Evolutionary conservation across 2,329 filamentous ascomycete genomes (phyloP), one percentile per base, ranked within the genome.

Genomic region (Colletotrichum spaethianum): DNA sequence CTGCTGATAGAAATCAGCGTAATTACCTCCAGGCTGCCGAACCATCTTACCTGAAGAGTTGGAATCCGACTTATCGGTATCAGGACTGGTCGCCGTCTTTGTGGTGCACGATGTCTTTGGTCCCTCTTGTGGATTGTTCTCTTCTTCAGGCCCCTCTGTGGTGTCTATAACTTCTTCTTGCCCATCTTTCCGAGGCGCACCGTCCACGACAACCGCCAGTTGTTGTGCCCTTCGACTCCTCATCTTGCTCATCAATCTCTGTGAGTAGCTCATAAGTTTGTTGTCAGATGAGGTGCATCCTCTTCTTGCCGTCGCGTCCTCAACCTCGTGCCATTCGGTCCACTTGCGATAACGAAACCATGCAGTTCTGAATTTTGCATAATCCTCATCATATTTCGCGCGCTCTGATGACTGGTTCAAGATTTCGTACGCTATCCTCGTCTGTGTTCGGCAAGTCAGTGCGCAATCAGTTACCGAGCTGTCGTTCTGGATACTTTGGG

Each of bases 41-140:
- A 9, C 33, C 33, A 12, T 26, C n/a, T 40, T 4, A 7, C 6
- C 12, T 7, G 1, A 26, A 26, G 53, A 16, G 33, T 11, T 7
- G 1, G 12, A 12, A 26, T 11, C 5, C 20, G 33, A 12, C 20
- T 56, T 12, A 11, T 5, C 8, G n/a, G 12, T 28, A 2, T 38
- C 20, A 2, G 4, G 3, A 4, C 14, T 0, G 14, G 11, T 20
- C 5, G 1, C 2, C 7, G 31, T 1, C n/a, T 38, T 1, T 16
- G 12, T 6, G n/a, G n/a, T 16, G 7, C n/a, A 16, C 14, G 33
- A 16, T 7, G 33, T 18, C 53, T 40, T 18, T 26, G n/a, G 4
- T 33, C 16, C 12, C 33, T 14, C 6, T 38, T 40, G 33, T 16
- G 33, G 33, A 14, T 5, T 2, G 12, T 26, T 5, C 6, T 40